Base-by-base conservation (phyloP, 768 basidiomycete species). In the Asterophora lycoperdoides region DNA sequence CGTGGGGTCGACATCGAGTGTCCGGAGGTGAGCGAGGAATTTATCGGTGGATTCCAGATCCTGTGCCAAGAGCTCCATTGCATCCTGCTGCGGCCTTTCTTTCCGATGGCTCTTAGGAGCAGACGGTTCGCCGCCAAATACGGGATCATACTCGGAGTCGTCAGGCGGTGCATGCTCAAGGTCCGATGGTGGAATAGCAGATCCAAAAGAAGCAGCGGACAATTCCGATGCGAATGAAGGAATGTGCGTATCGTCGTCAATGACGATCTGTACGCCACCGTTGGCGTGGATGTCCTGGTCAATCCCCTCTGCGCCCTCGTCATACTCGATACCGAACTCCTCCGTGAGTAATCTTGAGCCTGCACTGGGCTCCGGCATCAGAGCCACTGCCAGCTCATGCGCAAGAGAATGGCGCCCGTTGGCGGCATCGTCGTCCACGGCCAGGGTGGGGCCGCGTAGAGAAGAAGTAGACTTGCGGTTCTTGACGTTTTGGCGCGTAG, bases 291-390 rank as follows among this genome's bases (percentile, higher is more conserved):
- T 41, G 11, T 61, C 64, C 48, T 78, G 79, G 60, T 87, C 89
- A 48, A 86, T 87, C 33, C 86, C 87, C 67, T 90, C 87, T 23
- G 86, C 86, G 38, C 86, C 89, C 62, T 90, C 88, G 53, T 92
- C 90, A 55, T 87, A 91, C 60, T 92, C 90, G 53, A 93, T 84
- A 8, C 90, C 90, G 54, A 93, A 89, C 65, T 93, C 91, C 66
- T 92, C 90, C 10, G 87, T 87, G 5, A 93, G 73, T 28, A 90
- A 65, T 63, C 81, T 85, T 18, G 88, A 90, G 46, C 86, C 81
- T 20, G 79, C 74, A 43, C 77, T 84, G 0, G 91, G 89, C 67
- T 93, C 90, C 18, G 89, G 90, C 82, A 91, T 87, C 46, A 93
- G 75, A 8, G 90, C 90, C 29, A 84, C 81, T 5, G 91, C 90